Base-by-base conservation (phyloP, 2,329 filamentous ascomycete genomes). In the Microdochium trichocladiopsis region DNA sequence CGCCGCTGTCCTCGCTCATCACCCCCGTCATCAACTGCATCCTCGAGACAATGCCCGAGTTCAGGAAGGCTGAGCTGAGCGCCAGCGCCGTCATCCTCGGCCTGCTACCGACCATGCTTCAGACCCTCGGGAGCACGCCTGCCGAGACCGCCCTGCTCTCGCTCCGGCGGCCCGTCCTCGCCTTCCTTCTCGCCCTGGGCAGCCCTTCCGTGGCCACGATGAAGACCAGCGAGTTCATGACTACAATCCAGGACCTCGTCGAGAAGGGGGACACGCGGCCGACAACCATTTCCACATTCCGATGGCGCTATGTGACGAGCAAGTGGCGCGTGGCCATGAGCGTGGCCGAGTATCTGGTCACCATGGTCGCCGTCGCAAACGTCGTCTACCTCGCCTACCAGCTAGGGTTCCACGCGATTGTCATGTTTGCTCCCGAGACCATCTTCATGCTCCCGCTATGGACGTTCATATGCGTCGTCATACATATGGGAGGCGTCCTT, bases 391-490 rank as follows among this genome's bases (percentile, higher is more conserved):
- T 65, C 6, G 55, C 59, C 8, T 64, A 57, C 36, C 55, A 61
- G 49, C 54, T 66, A 5, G 58, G 61, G n/a, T 52, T 59, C 18
- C 53, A 61, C 31, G 60, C 61, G 18, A 49, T 65, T 12, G 57
- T 59, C 37, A 56, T 60, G 18, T 62, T 65, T 51, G 57, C 59
- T 2, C 61, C 57, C 8, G 49, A 51, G 37, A 52, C 52, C 16
- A 56, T 57, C 49, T 57, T 61, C 50, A 50, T 59, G 48, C 50
- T 61, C 24, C 58, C 60, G 21, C 49, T 64, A 12, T 64, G 62
- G 63, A 60, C 61, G 6, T 54, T 60, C 22, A 53, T 60, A 14
- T 57, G 56, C 31, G 49, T 61, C 6, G 16, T 60, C 12, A 57
- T 64, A 14, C 58, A 63, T 41, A 8, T 62, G 3, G 53, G 51